Conservation (phyloP, 2,329 filamentous ascomycete species). For the Gnomoniopsis sp. region DNA sequence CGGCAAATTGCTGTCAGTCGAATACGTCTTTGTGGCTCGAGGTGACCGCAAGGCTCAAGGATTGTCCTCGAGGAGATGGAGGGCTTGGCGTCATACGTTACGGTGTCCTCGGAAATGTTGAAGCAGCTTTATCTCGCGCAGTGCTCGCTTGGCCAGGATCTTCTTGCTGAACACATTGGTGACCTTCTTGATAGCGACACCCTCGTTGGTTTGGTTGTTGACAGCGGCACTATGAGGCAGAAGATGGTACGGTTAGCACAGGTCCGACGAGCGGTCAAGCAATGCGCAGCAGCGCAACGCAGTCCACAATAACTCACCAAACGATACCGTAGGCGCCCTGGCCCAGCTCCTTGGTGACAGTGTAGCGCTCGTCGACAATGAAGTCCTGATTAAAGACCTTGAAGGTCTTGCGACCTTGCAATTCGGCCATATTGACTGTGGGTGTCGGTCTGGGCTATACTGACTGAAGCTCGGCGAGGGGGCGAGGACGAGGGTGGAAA, state of each 20-base stretch:
- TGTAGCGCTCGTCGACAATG: slow-evolving; percentile 96
- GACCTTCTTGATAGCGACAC: slow-evolving; percentile 98
- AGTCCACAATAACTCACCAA: slow-evolving; percentile 59
- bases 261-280: background rate
- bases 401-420: slow-evolving; percentile 75
- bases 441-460: background rate
- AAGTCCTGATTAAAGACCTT: slow-evolving; percentile 99
- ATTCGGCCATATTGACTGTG: slow-evolving; percentile 29
- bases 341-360: slow-evolving; percentile 96
- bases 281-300: background rate
- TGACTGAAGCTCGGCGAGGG: background rate
- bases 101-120: slow-evolving; percentile 94
- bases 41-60: too few species aligned
- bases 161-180: slow-evolving; percentile 99
- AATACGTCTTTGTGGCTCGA: background rate
- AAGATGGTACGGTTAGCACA: slow-evolving; percentile 5
- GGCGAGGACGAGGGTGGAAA: background rate
- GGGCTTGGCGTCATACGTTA: slow-evolving; percentile 56
- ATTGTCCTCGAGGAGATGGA: background rate
- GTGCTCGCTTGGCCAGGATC: slow-evolving; percentile 94
- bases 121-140: slow-evolving; percentile 97
- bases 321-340: slow-evolving; percentile 99
- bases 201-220: slow-evolving; percentile 86
- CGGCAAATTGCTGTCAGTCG: slow-evolving; percentile 3
- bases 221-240: slow-evolving; percentile 69